phyloP scores from a whole-genome alignment of 192 early-diverging fungal genomes.

The Pilaira anomala region DNA sequence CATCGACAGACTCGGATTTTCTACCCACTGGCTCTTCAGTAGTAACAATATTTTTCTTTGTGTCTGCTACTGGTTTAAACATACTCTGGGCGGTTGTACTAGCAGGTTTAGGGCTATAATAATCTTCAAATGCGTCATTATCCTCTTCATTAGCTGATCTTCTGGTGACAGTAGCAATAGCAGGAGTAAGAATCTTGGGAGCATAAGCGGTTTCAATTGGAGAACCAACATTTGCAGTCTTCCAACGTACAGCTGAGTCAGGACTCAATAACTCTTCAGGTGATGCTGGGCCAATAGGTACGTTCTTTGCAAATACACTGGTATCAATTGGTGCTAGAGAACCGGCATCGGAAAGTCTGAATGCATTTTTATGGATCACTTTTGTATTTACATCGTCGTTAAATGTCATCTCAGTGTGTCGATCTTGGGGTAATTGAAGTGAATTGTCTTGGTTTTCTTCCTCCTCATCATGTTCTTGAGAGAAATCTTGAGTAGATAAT shows the following conservation, averaged over 20 bases:
- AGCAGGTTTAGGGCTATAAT: neutral
- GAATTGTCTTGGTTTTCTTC: neutral
- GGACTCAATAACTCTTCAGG: neutral
- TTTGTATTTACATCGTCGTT: constrained; percentile 3
- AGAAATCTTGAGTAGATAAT: neutral
- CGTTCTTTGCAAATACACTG: neutral
- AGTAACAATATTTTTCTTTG: neutral
- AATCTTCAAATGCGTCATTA: constrained; percentile 9
- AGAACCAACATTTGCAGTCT: constrained; percentile 14
- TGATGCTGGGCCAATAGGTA: neutral
- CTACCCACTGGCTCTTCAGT: neutral
- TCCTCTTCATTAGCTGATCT: neutral
- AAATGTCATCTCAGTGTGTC: neutral
- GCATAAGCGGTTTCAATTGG: constrained; percentile 16
- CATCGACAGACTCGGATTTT: neutral
- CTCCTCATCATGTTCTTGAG: neutral
- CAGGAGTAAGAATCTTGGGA: neutral
- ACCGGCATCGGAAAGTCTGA: constrained; percentile 10
- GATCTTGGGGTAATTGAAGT: neutral
- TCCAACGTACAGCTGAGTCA: constrained; percentile 16
- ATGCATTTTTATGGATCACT: neutral
- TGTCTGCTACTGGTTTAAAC: neutral
- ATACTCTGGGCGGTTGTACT: neutral
- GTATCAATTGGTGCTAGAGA: constrained; percentile 6
- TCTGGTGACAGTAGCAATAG: neutral